These are phyloP conservation scores for Heimioporus sp. DNA, from an alignment of 768 basidiomycete genomes.

Conservation along the genomic window DNA sequence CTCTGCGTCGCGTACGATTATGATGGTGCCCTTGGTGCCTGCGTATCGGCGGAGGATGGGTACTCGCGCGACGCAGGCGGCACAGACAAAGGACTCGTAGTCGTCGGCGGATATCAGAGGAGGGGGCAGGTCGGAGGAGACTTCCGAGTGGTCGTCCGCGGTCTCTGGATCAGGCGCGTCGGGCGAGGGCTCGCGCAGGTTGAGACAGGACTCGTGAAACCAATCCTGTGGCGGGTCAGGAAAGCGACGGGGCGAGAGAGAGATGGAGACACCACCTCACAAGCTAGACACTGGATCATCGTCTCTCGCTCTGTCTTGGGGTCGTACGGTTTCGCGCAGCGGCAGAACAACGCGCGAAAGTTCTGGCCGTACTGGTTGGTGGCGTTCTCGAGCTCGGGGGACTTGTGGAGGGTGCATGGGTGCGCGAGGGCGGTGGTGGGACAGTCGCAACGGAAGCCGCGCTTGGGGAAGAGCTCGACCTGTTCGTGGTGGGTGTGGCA, in stretches of 20 bases:
- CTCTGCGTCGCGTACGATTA: slow-evolving; percentile 55
- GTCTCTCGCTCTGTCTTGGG: slow-evolving; percentile 72
- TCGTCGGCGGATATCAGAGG: slow-evolving; percentile 63
- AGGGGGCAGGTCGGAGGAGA: slow-evolving; percentile 62
- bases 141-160: slow-evolving; percentile 56
- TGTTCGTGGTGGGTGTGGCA: slow-evolving; percentile 89
- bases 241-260: background rate
- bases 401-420: slow-evolving; percentile 60
- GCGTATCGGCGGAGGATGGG: slow-evolving; percentile 57
- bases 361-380: slow-evolving; percentile 73
- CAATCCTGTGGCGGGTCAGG: slow-evolving; percentile 57
- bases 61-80: slow-evolving; percentile 58
- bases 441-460: slow-evolving; percentile 82
- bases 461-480: slow-evolving; percentile 83
- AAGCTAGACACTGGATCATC: slow-evolving; percentile 85
- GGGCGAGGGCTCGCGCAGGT: slow-evolving; percentile 57
- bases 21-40: slow-evolving; percentile 63
- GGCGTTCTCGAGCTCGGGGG: slow-evolving; percentile 51
- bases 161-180: slow-evolving; percentile 9
- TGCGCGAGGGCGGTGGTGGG: slow-evolving; percentile 64
- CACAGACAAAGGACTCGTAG: slow-evolving; percentile 78
- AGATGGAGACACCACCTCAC: slow-evolving; percentile 61
- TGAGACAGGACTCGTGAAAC: slow-evolving; percentile 89
- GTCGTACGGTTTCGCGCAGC: slow-evolving; percentile 72
- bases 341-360: slow-evolving; percentile 68